These are phyloP conservation scores for Microdochium trichocladiopsis DNA, from an alignment of 2,329 filamentous ascomycete genomes.

Conservation along the genomic window DNA sequence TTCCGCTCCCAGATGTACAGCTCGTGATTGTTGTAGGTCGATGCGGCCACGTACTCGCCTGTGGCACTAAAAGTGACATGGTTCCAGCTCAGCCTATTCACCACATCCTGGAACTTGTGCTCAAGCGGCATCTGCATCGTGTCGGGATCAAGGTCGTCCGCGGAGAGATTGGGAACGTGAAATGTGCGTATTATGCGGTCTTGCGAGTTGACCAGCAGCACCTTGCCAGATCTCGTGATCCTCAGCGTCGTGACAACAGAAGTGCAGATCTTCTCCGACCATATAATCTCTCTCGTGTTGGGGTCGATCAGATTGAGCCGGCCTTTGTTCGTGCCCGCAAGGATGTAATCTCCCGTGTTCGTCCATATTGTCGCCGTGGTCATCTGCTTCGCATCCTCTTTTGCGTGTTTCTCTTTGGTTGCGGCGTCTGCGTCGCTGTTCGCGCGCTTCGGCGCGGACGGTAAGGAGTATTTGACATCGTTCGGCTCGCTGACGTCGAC, in stretches of 20 bases:
- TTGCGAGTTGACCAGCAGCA: slow-evolving; percentile 86
- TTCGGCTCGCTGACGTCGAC: slow-evolving; percentile 69
- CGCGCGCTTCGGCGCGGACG: slow-evolving; percentile 73
- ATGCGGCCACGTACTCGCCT: slow-evolving; percentile 92
- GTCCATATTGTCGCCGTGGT: slow-evolving; percentile 92
- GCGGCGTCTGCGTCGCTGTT: slow-evolving; percentile 63
- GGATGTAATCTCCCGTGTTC: slow-evolving; percentile 75
- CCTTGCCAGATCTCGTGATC: slow-evolving; percentile 75
- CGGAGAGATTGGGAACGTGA: slow-evolving; percentile 71
- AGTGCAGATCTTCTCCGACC: slow-evolving; percentile 80
- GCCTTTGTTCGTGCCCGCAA: slow-evolving; percentile 90
- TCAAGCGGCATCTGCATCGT: slow-evolving; percentile 86
- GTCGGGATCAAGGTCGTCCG: slow-evolving; percentile 67
- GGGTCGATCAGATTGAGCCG: slow-evolving; percentile 94
- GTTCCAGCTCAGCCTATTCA: slow-evolving; percentile 93
- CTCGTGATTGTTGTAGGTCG: slow-evolving; percentile 97
- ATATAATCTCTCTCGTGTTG: slow-evolving; percentile 72
- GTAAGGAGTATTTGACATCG: slow-evolving; percentile 69
- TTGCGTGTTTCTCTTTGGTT: slow-evolving; percentile 73
- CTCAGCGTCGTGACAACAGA: slow-evolving; percentile 85
- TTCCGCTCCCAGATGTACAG: slow-evolving; percentile 97
- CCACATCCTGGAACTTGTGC: slow-evolving; percentile 97
- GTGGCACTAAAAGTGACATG: slow-evolving; percentile 92
- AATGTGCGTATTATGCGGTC: slow-evolving; percentile 94
- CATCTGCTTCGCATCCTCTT: slow-evolving; percentile 89